Evolutionary conservation across 192 early-diverging fungal genomes (phyloP).

Genomic region (Coemansia sp.): DNA sequence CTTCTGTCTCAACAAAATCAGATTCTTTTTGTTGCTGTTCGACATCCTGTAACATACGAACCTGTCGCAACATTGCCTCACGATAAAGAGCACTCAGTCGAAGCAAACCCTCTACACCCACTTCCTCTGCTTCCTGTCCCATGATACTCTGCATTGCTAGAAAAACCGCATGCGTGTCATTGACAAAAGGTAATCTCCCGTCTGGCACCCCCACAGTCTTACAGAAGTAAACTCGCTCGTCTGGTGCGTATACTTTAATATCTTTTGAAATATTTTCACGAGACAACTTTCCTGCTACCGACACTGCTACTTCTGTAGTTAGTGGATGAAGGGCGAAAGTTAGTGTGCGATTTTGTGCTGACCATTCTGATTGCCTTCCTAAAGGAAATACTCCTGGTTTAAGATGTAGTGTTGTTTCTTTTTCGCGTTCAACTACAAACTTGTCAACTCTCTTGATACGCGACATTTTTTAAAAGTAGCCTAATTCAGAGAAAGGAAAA

Average conservation of each 20-base stretch:
- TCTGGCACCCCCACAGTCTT: slow-evolving; percentile 14
- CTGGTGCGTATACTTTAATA: slow-evolving; percentile 19
- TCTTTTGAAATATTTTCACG: slow-evolving; percentile 13
- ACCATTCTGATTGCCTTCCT: slow-evolving; percentile 29
- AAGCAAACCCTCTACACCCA: slow-evolving; percentile 19
- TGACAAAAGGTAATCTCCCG: slow-evolving; percentile 35
- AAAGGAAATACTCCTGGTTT: slow-evolving; percentile 27
- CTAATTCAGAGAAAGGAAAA: not conserved
- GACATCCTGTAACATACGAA: slow-evolving; percentile 29
- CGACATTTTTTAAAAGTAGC: slow-evolving; percentile 17
- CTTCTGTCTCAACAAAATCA: slow-evolving; percentile 22
- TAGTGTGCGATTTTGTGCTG: slow-evolving; percentile 37
- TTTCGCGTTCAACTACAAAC: slow-evolving; percentile 34
- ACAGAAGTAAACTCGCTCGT: slow-evolving; percentile 33
- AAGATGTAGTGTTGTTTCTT: slow-evolving; percentile 18
- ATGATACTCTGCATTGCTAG: slow-evolving; percentile 32
- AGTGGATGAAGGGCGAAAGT: slow-evolving; percentile 32
- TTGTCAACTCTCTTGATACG: slow-evolving; percentile 10
- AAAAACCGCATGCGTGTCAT: slow-evolving; percentile 53
- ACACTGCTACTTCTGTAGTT: slow-evolving; percentile 19
- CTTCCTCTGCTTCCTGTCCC: slow-evolving; percentile 1
- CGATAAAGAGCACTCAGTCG: slow-evolving; percentile 45
- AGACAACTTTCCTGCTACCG: slow-evolving; percentile 27
- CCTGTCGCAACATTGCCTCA: slow-evolving; percentile 47
- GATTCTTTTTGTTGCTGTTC: not conserved